phyloP scores from a whole-genome alignment of 768 basidiomycete species.

The Strobilomyces echinocephalus region DNA sequence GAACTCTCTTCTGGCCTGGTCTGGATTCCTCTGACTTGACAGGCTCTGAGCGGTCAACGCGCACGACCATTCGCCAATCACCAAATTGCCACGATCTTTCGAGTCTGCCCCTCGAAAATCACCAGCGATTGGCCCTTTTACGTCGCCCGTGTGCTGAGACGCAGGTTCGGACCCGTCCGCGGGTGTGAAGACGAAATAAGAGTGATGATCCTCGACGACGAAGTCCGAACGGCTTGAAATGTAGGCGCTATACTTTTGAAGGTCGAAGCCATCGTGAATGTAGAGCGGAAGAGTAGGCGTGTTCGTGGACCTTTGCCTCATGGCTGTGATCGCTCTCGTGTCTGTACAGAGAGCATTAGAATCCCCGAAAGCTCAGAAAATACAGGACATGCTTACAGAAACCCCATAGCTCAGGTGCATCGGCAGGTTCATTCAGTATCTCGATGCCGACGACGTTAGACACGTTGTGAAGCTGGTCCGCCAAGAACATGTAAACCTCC shows the following conservation, averaged over 20 bases:
- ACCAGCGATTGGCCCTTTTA: slow-evolving; percentile 22
- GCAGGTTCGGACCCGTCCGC: slow-evolving; percentile 45
- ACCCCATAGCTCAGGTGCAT: slow-evolving; percentile 42
- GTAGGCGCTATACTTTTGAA: slow-evolving; percentile 32
- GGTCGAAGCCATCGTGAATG: slow-evolving; percentile 66
- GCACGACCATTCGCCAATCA: slow-evolving; percentile 52
- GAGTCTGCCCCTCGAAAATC: slow-evolving; percentile 22
- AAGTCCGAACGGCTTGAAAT: slow-evolving; percentile 52
- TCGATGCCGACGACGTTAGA: slow-evolving; percentile 57
- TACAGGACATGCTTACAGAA: slow-evolving; percentile 23
- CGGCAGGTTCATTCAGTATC: slow-evolving; percentile 50
- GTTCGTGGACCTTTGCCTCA: slow-evolving; percentile 18
- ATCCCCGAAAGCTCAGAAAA: not conserved
- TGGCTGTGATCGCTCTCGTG: slow-evolving; percentile 18
- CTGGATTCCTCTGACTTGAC: slow-evolving; percentile 40
- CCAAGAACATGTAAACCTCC: slow-evolving; percentile 36
- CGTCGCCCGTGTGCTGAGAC: slow-evolving; percentile 38
- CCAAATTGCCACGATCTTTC: slow-evolving; percentile 37
- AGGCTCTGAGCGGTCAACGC: slow-evolving; percentile 48
- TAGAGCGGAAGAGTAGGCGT: slow-evolving; percentile 52
- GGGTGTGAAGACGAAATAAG: slow-evolving; percentile 63
- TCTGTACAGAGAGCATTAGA: slow-evolving; percentile 4
- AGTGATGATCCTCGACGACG: slow-evolving; percentile 70
- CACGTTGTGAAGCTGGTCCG: slow-evolving; percentile 32
- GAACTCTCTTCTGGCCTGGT: slow-evolving; percentile 44